Evolutionary conservation across 1,139 yeast genomes (phyloP).

Genomic region (Sugiyamaella castrensis): DNA sequence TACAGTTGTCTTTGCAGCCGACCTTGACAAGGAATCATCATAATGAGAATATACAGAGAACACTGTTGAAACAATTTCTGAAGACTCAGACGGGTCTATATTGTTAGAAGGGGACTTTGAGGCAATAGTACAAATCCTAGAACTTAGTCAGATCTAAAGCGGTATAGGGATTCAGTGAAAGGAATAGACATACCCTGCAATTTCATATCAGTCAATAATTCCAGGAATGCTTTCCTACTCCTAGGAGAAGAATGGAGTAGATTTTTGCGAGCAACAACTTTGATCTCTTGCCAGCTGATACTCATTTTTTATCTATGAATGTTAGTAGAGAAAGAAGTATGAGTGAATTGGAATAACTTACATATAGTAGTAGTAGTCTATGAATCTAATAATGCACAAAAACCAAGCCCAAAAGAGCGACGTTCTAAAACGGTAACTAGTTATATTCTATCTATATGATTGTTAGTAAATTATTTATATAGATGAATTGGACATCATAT

Average conservation of each 20-base stretch:
- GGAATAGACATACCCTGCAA: constrained; percentile 2
- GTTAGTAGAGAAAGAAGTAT: not conserved
- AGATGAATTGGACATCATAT: no score
- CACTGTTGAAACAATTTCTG: constrained; percentile 33
- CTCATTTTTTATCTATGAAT: constrained; percentile 1
- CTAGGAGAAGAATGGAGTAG: constrained; percentile 3
- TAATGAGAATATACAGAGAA: constrained; percentile 51
- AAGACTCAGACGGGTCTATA: constrained; percentile 4
- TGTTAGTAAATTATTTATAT: no score
- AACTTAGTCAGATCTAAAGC: no score
- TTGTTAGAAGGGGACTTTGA: not conserved
- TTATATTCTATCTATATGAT: no score
- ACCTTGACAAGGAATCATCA: constrained; percentile 49
- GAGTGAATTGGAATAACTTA: constrained; percentile 41
- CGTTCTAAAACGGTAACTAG: no score
- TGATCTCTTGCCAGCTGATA: constrained; percentile 4
- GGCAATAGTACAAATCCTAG: no score
- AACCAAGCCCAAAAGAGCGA: not conserved
- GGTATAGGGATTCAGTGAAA: not conserved
- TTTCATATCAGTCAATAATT: not conserved
- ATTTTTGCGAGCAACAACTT: constrained; percentile 1
- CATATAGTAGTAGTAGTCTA: no score
- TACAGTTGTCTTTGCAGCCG: constrained; percentile 43
- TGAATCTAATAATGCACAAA: no score
- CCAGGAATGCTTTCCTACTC: constrained; percentile 1